Base-by-base conservation (phyloP, 805 yeast species). In the Komagataella pastoris region DNA sequence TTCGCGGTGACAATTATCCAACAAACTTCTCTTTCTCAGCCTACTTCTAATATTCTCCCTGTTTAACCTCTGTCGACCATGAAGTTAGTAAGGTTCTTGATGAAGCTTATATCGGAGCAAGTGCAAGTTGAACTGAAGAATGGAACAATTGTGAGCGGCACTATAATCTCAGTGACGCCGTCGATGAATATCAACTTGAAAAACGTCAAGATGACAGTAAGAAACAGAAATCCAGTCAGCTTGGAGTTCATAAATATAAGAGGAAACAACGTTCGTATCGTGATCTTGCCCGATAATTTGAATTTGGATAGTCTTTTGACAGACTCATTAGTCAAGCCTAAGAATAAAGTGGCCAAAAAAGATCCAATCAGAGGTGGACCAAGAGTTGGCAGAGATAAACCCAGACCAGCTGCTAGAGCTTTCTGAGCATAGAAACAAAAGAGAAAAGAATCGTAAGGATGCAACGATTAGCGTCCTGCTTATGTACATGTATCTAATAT, bases 121-220 rank as follows among this genome's bases (percentile, higher is more conserved):
- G 91, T 91, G 1, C 89, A 91, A 50, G 85, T 90, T 17, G 98
- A 90, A 64, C 72, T 91, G 61, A 91, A 90, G 65, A 88, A 91
- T 66, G 97, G 97, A 45, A 86, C 91, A 3, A 75, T 87, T 4
- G 78, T 91, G 5, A 79, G 85, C 59, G 98, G 98, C 0, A 86
- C 90, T 12, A 71, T 91, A 23, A 79, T 85, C 46, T 79, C 89
- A 6, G 96, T 93, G 46, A 75, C 96, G 2, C 96, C 97, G 24
- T 77, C 85, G 55, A 90, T 90, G 98, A 90, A 90, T 66, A 81
- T 90, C 47, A 80, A 88, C 3, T 66, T 90, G 55, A 81, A 85
- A 59, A 85, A 85, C 56, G 91, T 87, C 49, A 85, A 83, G 58
- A 80, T 91, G 76, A 81, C 90, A 2, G 75, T 85, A 47, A 79